These are phyloP conservation scores for Phoenix roebelenii DNA, from an alignment of 176 grass and related monocot genomes.

Conservation along the genomic window DNA sequence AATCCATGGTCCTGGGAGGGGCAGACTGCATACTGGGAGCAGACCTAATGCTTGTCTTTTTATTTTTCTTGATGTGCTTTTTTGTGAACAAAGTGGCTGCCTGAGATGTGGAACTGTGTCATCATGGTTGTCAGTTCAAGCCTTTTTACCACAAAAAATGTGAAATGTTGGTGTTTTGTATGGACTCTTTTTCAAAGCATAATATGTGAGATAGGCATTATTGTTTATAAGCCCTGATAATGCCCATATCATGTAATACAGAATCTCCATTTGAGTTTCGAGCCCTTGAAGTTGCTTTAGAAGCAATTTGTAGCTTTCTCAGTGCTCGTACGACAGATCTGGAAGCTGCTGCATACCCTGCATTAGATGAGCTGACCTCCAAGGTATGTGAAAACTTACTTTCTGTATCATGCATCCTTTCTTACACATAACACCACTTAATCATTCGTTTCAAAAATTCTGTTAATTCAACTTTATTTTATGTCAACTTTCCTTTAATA, in stretches of 20 bases:
- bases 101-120: too few species aligned
- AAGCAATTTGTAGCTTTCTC: constrained; percentile 28
- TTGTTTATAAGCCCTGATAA: background rate
- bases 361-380: constrained; percentile 24
- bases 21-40: too few species aligned
- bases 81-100: too few species aligned
- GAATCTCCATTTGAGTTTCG: constrained; percentile 31
- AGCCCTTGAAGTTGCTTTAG: constrained; percentile 26
- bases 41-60: too few species aligned
- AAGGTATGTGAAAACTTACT: constrained; percentile 1
- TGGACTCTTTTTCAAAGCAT: background rate
- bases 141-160: background rate
- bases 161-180: background rate
- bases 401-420: background rate
- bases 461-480: too few species aligned
- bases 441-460: too few species aligned
- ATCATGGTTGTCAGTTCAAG: too few species aligned
- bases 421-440: background rate
- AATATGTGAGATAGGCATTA: background rate
- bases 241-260: background rate
- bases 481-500: too few species aligned
- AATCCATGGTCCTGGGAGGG: too few species aligned
- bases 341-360: constrained; percentile 25
- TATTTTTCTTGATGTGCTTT: too few species aligned
- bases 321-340: constrained; percentile 17